Percentiles rank a stretch among this genome's conserved stretches.
Evolutionary conservation across 495 filamentous ascomycete genomes (phyloP).

Genomic region (Penicillium subrubescens): DNA sequence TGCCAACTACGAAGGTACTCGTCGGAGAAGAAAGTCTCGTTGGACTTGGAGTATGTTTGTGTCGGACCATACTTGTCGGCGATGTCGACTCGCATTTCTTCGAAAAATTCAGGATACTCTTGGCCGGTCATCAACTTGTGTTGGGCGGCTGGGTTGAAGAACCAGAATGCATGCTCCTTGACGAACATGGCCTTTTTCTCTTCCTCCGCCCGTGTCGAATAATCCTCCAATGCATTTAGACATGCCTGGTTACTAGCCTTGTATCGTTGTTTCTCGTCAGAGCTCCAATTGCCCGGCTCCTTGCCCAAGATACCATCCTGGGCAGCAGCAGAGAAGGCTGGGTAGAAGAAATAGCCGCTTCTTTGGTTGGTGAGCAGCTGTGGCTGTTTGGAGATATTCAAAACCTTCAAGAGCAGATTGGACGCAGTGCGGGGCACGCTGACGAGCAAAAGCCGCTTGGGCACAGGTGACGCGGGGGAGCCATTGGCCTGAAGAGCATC

Average conservation of each 20-base stretch:
- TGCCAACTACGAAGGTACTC: conserved; percentile 37
- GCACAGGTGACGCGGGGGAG: background rate
- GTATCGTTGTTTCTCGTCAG: conserved; percentile 20
- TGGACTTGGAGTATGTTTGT: conserved; percentile 28
- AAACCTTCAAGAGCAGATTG: conserved; percentile 41
- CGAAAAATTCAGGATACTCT: background rate
- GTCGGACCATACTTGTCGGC: conserved; percentile 15
- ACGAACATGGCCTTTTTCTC: conserved; percentile 35
- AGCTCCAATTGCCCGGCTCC: conserved; percentile 28
- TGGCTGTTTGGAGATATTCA: conserved; percentile 42
- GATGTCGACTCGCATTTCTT: conserved; percentile 10
- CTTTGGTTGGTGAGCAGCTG: conserved; percentile 31
- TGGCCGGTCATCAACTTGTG: conserved; percentile 3
- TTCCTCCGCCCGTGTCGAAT: conserved; percentile 23
- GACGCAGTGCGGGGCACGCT: conserved; percentile 47
- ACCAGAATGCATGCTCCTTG: conserved; percentile 44
- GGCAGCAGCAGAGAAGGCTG: conserved; percentile 12
- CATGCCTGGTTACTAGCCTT: conserved; percentile 21
- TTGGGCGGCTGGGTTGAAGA: conserved; percentile 17
- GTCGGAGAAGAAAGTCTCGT: conserved; percentile 42
- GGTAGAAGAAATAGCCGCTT: conserved; percentile 44
- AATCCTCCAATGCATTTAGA: conserved; percentile 31
- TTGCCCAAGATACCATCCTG: conserved; percentile 17
- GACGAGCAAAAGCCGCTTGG: conserved; percentile 23
- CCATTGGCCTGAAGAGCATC: background rate